Evolutionary conservation across 768 basidiomycete species (phyloP).

Genomic region (Hericium erinaceus): DNA sequence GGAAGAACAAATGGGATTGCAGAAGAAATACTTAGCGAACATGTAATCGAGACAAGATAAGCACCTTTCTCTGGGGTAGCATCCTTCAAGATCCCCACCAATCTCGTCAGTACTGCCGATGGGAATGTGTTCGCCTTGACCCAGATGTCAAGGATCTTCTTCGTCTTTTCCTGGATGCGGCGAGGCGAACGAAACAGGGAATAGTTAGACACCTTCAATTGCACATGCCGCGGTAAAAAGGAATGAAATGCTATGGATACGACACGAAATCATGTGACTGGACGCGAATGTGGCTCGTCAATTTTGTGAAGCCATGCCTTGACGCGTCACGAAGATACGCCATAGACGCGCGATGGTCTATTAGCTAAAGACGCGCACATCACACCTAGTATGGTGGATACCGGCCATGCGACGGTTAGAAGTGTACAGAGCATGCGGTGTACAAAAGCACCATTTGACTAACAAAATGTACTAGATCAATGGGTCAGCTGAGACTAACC

Average conservation of each 20-base stretch:
- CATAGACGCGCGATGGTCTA: background rate
- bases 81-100: slow-evolving; percentile 60
- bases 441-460: background rate
- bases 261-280: slow-evolving; percentile 20
- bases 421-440: background rate
- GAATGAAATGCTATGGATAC: slow-evolving; percentile 17
- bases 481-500: slow-evolving; percentile 49
- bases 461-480: slow-evolving; percentile 3
- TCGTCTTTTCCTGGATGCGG: slow-evolving; percentile 80
- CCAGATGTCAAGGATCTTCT: slow-evolving; percentile 98
- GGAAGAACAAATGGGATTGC: slow-evolving; percentile 57
- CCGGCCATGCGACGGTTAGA: slow-evolving; percentile 2
- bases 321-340: background rate
- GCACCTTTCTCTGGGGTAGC: slow-evolving; percentile 63
- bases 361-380: background rate
- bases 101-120: slow-evolving; percentile 56
- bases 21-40: slow-evolving; percentile 78
- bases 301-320: slow-evolving; percentile 4
- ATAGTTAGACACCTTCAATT: slow-evolving; percentile 30
- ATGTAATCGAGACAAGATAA: slow-evolving; percentile 54
- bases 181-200: slow-evolving; percentile 18
- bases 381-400: background rate
- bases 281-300: slow-evolving; percentile 16
- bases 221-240: slow-evolving; percentile 20
- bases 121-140: slow-evolving; percentile 87